These are phyloP conservation scores for Herpomyces periplanetae DNA, from an alignment of 2,329 filamentous ascomycete genomes.

Conservation along the genomic window DNA sequence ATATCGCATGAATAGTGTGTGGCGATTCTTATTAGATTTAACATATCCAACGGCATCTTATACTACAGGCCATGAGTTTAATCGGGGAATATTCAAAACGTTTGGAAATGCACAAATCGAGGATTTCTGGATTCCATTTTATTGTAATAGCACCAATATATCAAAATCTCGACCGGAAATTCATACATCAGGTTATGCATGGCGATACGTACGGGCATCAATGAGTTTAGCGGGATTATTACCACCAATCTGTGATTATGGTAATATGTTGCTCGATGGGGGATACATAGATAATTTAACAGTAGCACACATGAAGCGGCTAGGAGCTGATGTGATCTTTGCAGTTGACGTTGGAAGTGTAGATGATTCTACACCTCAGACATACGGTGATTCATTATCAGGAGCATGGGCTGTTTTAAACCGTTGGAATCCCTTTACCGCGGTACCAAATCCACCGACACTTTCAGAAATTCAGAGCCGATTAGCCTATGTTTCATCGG, in stretches of 20 bases:
- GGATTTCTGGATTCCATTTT: slow-evolving; percentile 94
- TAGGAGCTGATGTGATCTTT: slow-evolving; percentile 76
- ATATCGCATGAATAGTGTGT: slow-evolving; percentile 93
- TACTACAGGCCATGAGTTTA: slow-evolving; percentile 94
- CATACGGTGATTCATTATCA: slow-evolving; percentile 68
- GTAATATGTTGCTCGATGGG: slow-evolving; percentile 77
- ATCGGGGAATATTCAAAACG: slow-evolving; percentile 89
- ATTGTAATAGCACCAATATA: slow-evolving; percentile 98
- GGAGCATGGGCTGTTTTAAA: slow-evolving; percentile 84
- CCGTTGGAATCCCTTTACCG: slow-evolving; percentile 80
- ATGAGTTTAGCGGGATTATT: slow-evolving; percentile 83
- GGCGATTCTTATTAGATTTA: slow-evolving; percentile 81
- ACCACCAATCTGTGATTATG: slow-evolving; percentile 78
- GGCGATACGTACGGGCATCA: slow-evolving; percentile 78
- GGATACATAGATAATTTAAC: slow-evolving; percentile 93
- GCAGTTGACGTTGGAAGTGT: slow-evolving; percentile 73
- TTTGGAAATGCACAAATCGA: slow-evolving; percentile 92
- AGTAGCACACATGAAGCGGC: slow-evolving; percentile 75
- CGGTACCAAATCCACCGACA: slow-evolving; percentile 60
- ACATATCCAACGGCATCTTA: slow-evolving; percentile 92
- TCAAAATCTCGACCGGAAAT: slow-evolving; percentile 67
- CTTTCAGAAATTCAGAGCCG: slow-evolving; percentile 69
- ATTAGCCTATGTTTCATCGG: slow-evolving; percentile 68
- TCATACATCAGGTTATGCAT: slow-evolving; percentile 82
- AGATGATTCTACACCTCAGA: slow-evolving; percentile 64